These are phyloP conservation scores for Vachellia collinsii DNA, from an alignment of 306 rosid genomes.

Conservation along the genomic window DNA sequence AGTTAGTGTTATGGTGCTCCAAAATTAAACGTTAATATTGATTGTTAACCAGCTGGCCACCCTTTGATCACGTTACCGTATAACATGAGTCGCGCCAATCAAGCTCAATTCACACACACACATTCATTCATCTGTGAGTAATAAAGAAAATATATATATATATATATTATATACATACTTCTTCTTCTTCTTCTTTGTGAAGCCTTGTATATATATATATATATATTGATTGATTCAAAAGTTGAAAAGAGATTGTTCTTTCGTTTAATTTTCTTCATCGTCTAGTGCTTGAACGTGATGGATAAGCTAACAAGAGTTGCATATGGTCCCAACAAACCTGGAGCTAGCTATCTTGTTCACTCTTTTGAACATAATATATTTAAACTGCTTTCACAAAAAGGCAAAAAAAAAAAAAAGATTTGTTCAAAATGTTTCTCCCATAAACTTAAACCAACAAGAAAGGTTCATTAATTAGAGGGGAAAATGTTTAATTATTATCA, in stretches of 20 bases:
- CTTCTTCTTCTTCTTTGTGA: background rate
- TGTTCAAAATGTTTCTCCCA: background rate
- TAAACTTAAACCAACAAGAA: background rate
- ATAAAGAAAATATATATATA: no score
- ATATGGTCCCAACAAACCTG: constrained; percentile 1
- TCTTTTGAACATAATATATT: background rate
- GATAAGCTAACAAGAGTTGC: background rate
- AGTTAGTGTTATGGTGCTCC: background rate
- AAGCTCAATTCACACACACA: background rate
- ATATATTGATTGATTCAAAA: background rate
- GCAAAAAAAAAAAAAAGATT: background rate
- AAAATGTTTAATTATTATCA: background rate
- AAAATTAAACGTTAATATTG: background rate
- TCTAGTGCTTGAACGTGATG: background rate
- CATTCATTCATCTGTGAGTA: no score
- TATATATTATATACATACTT: no score
- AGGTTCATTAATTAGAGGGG: background rate
- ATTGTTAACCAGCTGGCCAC: constrained; percentile 22
- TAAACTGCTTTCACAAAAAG: no score
- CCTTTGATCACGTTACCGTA: background rate
- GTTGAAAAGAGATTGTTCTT: background rate
- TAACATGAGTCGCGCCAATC: constrained; percentile 1
- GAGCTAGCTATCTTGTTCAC: constrained; percentile 6
- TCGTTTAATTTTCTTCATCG: background rate
- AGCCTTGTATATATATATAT: background rate